phyloP scores from a whole-genome alignment of 106 monocot species.

The Ottelia alismoides region DNA sequence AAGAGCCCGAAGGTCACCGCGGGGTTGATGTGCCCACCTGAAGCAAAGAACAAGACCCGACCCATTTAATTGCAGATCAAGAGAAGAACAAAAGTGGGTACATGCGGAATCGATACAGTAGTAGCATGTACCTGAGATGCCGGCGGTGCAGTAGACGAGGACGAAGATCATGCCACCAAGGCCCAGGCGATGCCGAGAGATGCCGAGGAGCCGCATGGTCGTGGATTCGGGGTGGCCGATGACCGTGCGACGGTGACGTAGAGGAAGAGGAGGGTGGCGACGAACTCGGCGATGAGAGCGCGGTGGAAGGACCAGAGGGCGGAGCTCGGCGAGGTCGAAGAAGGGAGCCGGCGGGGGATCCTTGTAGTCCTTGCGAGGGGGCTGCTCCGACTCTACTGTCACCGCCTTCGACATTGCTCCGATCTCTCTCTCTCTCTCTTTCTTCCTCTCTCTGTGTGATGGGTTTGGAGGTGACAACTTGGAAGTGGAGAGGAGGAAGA shows the following conservation, averaged over 20 bases:
- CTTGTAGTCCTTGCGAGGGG: slow-evolving; percentile 4
- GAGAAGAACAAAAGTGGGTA: slow-evolving; percentile 50
- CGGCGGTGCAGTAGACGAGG: slow-evolving; percentile 97
- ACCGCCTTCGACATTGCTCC: slow-evolving; percentile 24
- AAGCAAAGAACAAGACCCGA: slow-evolving; percentile 82
- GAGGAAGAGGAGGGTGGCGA: too few relatives aligned
- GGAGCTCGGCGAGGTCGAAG: slow-evolving; percentile 6
- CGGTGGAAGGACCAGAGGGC: slow-evolving; percentile 14
- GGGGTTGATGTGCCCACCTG: too few relatives aligned
- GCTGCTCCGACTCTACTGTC: slow-evolving; percentile 8
- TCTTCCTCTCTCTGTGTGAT: too few relatives aligned
- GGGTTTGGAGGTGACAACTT: too few relatives aligned
- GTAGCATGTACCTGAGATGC: too few relatives aligned
- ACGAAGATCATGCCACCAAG: slow-evolving; percentile 80
- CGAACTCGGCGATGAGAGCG: slow-evolving; percentile 8
- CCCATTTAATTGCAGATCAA: slow-evolving; percentile 74
- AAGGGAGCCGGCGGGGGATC: slow-evolving; percentile 5
- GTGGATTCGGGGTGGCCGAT: slow-evolving; percentile 10
- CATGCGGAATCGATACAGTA: too few relatives aligned
- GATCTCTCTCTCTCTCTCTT: not conserved
- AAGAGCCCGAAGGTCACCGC: too few relatives aligned
- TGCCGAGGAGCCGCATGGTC: too few relatives aligned
- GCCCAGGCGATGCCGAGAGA: not conserved
- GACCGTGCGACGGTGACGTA: slow-evolving; percentile 10
- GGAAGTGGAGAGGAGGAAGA: too few relatives aligned